A percentile compares a stretch with the other conserved stretches of the same genome.
phyloP scores from a whole-genome alignment of 441 rosid genomes.

The Jatropha multifida region DNA sequence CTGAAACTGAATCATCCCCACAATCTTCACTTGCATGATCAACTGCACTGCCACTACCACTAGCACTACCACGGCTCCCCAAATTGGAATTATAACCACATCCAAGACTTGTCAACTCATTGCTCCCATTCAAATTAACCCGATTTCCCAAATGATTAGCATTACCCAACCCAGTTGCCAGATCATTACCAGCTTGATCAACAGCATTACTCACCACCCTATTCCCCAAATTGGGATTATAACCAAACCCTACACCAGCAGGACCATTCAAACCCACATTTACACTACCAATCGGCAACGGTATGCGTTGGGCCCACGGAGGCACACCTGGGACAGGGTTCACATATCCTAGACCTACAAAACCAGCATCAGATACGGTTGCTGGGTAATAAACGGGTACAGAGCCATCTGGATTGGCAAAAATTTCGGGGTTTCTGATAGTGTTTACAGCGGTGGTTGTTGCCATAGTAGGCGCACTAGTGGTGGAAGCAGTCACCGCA shows the following conservation, averaged over 20 bases:
- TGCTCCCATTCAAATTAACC: slow-evolving; percentile 30
- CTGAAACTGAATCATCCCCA: slow-evolving; percentile 50
- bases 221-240: slow-evolving; percentile 37
- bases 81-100: slow-evolving; percentile 30
- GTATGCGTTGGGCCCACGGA: slow-evolving; percentile 38
- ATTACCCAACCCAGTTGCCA: slow-evolving; percentile 27
- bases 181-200: slow-evolving; percentile 40
- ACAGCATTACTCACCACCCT: slow-evolving; percentile 40
- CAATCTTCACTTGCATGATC: slow-evolving; percentile 55
- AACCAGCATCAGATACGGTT: slow-evolving; percentile 39
- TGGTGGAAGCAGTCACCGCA: slow-evolving; percentile 25
- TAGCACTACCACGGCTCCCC: slow-evolving; percentile 28
- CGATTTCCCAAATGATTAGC: slow-evolving; percentile 28
- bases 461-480: background rate
- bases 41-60: slow-evolving; percentile 32
- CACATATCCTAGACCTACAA: slow-evolving; percentile 45
- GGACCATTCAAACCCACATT: slow-evolving; percentile 36
- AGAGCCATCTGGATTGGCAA: slow-evolving; percentile 32
- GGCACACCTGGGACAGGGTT: slow-evolving; percentile 33
- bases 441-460: background rate
- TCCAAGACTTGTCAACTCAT: slow-evolving; percentile 28
- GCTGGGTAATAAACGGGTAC: slow-evolving; percentile 46
- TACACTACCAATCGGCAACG: slow-evolving; percentile 34
- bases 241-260: slow-evolving; percentile 36
- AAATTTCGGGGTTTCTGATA: slow-evolving; percentile 29